A percentile compares a stretch with the other conserved stretches of the same genome.
phyloP scores from a whole-genome alignment of 305 asterid species.

The Fraxinus baroniana region DNA sequence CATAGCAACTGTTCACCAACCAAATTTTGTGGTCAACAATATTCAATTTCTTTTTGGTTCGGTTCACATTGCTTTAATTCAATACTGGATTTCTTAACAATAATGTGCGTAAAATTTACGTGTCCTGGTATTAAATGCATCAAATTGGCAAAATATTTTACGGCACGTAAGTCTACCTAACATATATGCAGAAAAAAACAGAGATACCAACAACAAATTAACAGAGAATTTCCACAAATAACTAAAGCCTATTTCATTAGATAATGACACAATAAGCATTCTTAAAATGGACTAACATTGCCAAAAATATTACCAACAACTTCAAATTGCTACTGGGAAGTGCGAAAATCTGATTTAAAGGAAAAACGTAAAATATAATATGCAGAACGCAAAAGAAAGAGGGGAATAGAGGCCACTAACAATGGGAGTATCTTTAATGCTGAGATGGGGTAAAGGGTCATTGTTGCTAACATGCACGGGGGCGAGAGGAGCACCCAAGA shows the following conservation, averaged over 20 bases:
- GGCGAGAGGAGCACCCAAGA: conserved; percentile 88
- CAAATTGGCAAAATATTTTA: background rate
- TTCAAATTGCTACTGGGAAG: background rate
- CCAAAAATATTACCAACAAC: background rate
- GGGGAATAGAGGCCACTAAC: conserved; percentile 37
- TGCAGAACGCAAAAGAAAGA: background rate
- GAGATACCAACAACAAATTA: background rate
- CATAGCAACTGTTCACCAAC: conserved; percentile 32
- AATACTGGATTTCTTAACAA: background rate
- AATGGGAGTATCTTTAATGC: conserved; percentile 87
- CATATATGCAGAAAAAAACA: background rate
- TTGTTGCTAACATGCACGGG: conserved; percentile 82
- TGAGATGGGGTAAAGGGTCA: conserved; percentile 80
- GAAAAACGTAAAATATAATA: background rate
- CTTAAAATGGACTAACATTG: background rate
- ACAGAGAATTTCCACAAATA: background rate
- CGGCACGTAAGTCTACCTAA: background rate
- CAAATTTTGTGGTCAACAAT: conserved; percentile 34
- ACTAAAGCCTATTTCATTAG: background rate
- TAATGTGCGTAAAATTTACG: background rate
- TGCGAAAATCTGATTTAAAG: background rate
- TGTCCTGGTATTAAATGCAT: background rate
- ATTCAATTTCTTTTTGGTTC: conserved; percentile 12
- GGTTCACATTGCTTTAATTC: background rate
- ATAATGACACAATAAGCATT: background rate